A percentile compares a stretch with the other conserved stretches of the same genome.
Conservation (phyloP, 805 yeast genomes). For the Barnettozyma siamensis region DNA sequence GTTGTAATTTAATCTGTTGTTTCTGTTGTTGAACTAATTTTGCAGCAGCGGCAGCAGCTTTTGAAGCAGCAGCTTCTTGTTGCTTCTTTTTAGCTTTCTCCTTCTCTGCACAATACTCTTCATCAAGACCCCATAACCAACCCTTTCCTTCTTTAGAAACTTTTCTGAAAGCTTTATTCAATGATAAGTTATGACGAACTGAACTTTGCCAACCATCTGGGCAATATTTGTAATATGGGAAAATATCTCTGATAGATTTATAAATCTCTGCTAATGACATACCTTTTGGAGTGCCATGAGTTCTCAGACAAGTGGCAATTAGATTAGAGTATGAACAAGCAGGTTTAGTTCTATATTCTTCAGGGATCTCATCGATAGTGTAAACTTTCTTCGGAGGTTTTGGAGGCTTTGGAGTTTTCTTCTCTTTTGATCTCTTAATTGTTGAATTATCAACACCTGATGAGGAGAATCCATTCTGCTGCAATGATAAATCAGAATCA, state of each 20-base stretch:
- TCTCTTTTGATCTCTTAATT: slow-evolving; percentile 32
- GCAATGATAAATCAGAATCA: not conserved
- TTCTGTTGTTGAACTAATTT: slow-evolving; percentile 47
- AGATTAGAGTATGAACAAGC: slow-evolving; percentile 72
- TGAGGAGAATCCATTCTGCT: too few relatives aligned
- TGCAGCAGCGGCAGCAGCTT: slow-evolving; percentile 49
- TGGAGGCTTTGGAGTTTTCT: slow-evolving; percentile 46
- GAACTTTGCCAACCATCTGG: slow-evolving; percentile 98
- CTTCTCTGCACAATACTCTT: slow-evolving; percentile 73
- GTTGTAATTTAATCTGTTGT: slow-evolving; percentile 26
- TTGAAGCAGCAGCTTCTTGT: slow-evolving; percentile 57
- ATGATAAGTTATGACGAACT: slow-evolving; percentile 81
- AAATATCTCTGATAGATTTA: slow-evolving; percentile 77
- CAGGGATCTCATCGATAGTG: slow-evolving; percentile 81
- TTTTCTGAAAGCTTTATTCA: slow-evolving; percentile 79
- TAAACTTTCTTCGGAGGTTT: slow-evolving; percentile 58
- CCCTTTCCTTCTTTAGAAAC: slow-evolving; percentile 87
- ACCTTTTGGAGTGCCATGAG: slow-evolving; percentile 62
- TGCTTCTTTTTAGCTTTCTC: slow-evolving; percentile 68
- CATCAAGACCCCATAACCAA: slow-evolving; percentile 93
- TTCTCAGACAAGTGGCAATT: slow-evolving; percentile 71
- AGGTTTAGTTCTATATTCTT: slow-evolving; percentile 81
- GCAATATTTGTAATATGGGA: slow-evolving; percentile 89
- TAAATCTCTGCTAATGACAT: slow-evolving; percentile 81
- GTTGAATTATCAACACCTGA: slow-evolving; percentile 25